Conservation (phyloP, 768 basidiomycete genomes). For the Boletus barrowsii region DNA sequence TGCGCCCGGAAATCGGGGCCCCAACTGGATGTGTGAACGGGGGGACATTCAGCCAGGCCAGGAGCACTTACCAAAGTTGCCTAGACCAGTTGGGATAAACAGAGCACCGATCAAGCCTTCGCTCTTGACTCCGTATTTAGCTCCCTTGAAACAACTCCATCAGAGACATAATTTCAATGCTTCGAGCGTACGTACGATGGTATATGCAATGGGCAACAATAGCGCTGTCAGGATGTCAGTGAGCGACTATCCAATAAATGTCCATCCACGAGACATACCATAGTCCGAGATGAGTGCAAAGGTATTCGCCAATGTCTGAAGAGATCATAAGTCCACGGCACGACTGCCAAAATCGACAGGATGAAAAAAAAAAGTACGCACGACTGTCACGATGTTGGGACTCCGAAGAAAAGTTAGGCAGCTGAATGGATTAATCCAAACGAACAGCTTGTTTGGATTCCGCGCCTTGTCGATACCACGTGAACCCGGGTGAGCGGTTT, state of each 20-base stretch:
- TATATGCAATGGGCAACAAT: conserved; percentile 61
- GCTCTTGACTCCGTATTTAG: conserved; percentile 22
- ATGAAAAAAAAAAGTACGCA: conserved; percentile 30
- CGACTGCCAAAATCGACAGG: background rate
- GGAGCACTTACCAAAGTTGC: conserved; percentile 18
- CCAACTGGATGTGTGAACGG: conserved; percentile 41
- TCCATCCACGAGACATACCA: conserved; percentile 29
- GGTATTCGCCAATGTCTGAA: conserved; percentile 42
- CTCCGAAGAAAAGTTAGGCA: conserved; percentile 51
- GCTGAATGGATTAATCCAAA: conserved; percentile 57
- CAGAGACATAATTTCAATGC: background rate
- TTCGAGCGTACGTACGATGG: conserved; percentile 44
- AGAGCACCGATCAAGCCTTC: conserved; percentile 21
- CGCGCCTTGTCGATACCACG: conserved; percentile 49
- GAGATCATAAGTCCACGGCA: background rate
- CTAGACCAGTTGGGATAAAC: conserved; percentile 26
- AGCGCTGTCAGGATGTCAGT: conserved; percentile 29
- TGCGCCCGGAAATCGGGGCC: conserved; percentile 53
- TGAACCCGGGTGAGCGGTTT: conserved; percentile 61
- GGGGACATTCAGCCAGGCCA: too few relatives aligned
- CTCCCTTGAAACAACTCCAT: conserved; percentile 41
- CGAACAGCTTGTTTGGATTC: conserved; percentile 25
- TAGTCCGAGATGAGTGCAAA: conserved; percentile 26
- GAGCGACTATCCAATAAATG: background rate
- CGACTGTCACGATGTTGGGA: conserved; percentile 55